Evolutionary conservation across 495 filamentous ascomycete species (phyloP), one percentile per base, ranked within the genome.

Genomic region (Sordaria brevicollis): DNA sequence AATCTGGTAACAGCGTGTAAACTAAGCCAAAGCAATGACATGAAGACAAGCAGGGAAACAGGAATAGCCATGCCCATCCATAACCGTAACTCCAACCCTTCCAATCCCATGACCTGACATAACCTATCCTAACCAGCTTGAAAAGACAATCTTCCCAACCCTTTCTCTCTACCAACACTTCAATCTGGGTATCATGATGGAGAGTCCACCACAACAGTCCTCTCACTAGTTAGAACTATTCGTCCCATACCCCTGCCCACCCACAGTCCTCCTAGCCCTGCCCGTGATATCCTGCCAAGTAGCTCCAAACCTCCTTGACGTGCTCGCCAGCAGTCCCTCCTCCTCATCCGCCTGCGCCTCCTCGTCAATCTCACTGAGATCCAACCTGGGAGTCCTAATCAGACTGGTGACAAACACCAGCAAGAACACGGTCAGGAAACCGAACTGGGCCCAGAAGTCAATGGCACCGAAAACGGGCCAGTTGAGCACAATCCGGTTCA

Each of bases 401-500:
- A 97, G 80, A 2, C 90, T 87, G 2, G 88, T 89, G 37, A 92
- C 43, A 71, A 94, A 89, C 35, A 95, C 87, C 67, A 96, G 80
- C 8, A 96, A 76, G 80, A 95, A 97, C 15, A 97, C 83, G 21
- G 83, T 93, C 62, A 98, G 80, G 80, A 98, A 98, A 13, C 84
- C 89, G 74, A 97, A 97, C 76, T 98, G 96, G 0, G 92, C 91
- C 94, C 93, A 98, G 81, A 98, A 99, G 70, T 91, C 86, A 13
- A 98, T 83, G 37, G 88, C 90, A n/a, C 95, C 95, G 79, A 99
- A 97, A 76, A 97, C 91, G 17, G 96, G 94, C 84, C 93, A 99
- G 80, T 94, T 95, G 71, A 98, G 82, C n/a, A 92, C 96, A 39
- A 97, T 86, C 35, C 93, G 89, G 77, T 99, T 97, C 68, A 98